Base-by-base conservation (phyloP, 2,329 filamentous ascomycete species). In the Claviceps monticola region DNA sequence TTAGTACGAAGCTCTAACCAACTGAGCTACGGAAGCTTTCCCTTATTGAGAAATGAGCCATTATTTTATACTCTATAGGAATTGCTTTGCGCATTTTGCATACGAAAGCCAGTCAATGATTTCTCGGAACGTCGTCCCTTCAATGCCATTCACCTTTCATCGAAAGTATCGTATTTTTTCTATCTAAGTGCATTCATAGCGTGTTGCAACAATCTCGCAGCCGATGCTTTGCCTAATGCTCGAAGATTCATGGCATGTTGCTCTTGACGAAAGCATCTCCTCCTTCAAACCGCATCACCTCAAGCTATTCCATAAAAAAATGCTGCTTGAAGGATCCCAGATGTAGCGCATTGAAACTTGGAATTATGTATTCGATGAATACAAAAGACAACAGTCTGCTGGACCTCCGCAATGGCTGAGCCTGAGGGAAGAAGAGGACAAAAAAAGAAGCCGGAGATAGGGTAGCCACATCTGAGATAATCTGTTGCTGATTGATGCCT, bases 1-100 rank as follows among this genome's bases (percentile, higher is more conserved):
- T 57, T 57, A 57, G 56, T 57, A 55, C 54, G 54, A 57, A 52
- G 56, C 56, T 57, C 56, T 57, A 57, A 57, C 55, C 55, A 57
- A 57, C 56, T 57, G 56, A 57, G 56, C 56, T 57, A 57, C 53
- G 54, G 53, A 52, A 57, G 54, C 56, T 42, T 26, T n/a, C 47
- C 51, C 23, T 19, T 39, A 2, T 6, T n/a, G 1, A 3, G 1
- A 4, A 0, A 0, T 8, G 0, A 1, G 0, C 6, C 7, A 8
- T 6, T 46, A 34, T 17, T 17, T 2, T 29, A 4, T 1, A 34
- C 17, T 17, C 17, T 11, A 11, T 11, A 0, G 29, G 0, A 34
- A 11, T 29, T 3, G 1, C 3, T 9, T 1, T 1, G 26, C 29
- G 2, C 9, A 34, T 34, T 34, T 11, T 34, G 26, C 29, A 11